Base-by-base conservation (phyloP, 257 asterid species). In the Striga asiatica region DNA sequence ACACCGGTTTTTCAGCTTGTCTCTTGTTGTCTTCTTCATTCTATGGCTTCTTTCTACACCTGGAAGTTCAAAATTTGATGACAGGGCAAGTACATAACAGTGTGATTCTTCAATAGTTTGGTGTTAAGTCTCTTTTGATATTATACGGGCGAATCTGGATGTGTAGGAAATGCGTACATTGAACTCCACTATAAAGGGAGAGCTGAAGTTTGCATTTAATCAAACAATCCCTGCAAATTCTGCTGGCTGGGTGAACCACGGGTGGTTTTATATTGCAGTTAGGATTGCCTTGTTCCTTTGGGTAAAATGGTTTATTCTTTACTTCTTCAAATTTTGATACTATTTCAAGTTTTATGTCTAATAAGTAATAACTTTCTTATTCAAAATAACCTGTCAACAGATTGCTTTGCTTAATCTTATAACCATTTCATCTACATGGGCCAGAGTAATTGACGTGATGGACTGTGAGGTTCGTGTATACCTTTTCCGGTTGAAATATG, bases 351-450 rank as follows among this genome's bases (percentile, higher is more conserved):
- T 24, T n/a, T n/a, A n/a, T n/a, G 41, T 61, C 42, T 38, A 55
- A 54, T 23, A 24, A 43, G 43, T 46, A 21, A n/a, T n/a, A n/a
- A n/a, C n/a, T n/a, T n/a, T n/a, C n/a, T n/a, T n/a, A n/a, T n/a
- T n/a, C n/a, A n/a, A n/a, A n/a, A n/a, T n/a, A n/a, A n/a, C n/a
- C n/a, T n/a, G n/a, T 67, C 57, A 51, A 28, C 83, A 92, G 98
- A 82, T 92, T 77, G 94, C 95, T 29, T 76, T 92, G 67, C 97
- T 92, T 69, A 92, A 92, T 77, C 95, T 92, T 61, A 82, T 92
- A 59, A 92, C 98, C 49, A 88, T 92, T 70, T 92, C 98, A 59
- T 87, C 97, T 58, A 92, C 97, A 42, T 92, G 98, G 98, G 98
- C 98, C 2, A 92, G 98, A 73, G 74, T 92, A 56, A 92, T 82